These are phyloP conservation scores for Verticillium zaregamsianum DNA, from an alignment of 2,329 filamentous ascomycete genomes.

Conservation along the genomic window DNA sequence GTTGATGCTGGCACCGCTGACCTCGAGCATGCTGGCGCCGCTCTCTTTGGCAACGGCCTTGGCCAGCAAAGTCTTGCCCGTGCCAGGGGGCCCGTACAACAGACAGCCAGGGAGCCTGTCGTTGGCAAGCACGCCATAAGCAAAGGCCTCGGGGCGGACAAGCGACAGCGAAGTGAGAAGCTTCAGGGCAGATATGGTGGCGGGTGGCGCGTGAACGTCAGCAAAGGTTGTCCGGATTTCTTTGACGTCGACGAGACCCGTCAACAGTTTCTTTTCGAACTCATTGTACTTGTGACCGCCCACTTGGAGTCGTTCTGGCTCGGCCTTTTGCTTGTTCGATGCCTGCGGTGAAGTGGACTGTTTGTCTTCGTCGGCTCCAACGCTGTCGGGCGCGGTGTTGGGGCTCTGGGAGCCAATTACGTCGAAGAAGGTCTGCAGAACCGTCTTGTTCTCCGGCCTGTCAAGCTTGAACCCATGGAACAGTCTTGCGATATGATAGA, in stretches of 20 bases:
- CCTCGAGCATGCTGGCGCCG: constrained; percentile 73
- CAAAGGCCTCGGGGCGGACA: constrained; percentile 87
- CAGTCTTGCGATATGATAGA: constrained; percentile 31
- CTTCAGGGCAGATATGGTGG: constrained; percentile 83
- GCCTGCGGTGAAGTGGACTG: constrained; percentile 10
- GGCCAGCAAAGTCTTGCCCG: constrained; percentile 66
- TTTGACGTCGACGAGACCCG: constrained; percentile 75
- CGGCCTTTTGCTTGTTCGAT: constrained; percentile 5
- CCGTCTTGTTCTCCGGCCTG: constrained; percentile 1
- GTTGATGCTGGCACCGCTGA: constrained; percentile 87
- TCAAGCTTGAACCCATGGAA: constrained; percentile 7
- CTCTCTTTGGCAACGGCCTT: constrained; percentile 67
- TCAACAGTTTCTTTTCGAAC: constrained; percentile 78
- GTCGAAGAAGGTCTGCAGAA: constrained; percentile 11
- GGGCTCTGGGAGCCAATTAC: constrained; percentile 12
- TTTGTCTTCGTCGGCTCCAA: constrained; percentile 13
- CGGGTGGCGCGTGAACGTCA: constrained; percentile 76
- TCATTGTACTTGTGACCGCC: constrained; percentile 51
- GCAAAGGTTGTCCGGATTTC: constrained; percentile 84
- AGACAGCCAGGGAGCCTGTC: constrained; percentile 89
- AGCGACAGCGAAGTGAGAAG: constrained; percentile 85
- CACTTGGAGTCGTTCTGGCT: constrained; percentile 11
- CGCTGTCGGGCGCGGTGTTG: constrained; percentile 5
- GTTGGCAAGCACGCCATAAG: constrained; percentile 85
- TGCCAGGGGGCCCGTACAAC: constrained; percentile 83